Percentiles rank a stretch among this genome's conserved stretches.
These are phyloP conservation scores for Termitomyces sp. DNA, from an alignment of 768 basidiomycete genomes.

Conservation along the genomic window DNA sequence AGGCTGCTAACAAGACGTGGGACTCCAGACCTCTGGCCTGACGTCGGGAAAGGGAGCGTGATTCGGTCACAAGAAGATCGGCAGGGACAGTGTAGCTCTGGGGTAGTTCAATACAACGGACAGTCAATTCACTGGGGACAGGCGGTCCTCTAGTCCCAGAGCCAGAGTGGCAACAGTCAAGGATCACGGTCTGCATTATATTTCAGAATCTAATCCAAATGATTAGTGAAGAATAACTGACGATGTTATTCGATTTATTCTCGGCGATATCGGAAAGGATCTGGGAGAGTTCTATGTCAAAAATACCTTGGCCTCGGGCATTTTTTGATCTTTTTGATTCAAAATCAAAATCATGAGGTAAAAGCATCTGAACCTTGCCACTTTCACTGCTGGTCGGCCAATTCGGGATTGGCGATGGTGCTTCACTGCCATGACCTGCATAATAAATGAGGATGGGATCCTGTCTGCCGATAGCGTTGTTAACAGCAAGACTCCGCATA, in stretches of 20 bases:
- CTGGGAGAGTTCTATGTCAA: not conserved
- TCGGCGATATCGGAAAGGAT: not conserved
- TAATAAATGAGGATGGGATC: slow-evolving; percentile 10
- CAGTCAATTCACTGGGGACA: no score
- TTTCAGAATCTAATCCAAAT: no score
- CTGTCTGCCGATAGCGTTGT: not conserved
- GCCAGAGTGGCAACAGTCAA: slow-evolving; percentile 9
- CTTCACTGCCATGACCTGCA: slow-evolving; percentile 3
- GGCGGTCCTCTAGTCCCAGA: not conserved
- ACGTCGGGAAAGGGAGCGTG: not conserved
- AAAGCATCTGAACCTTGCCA: slow-evolving; percentile 1
- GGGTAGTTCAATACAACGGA: not conserved
- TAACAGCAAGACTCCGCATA: not conserved
- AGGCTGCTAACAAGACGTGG: slow-evolving; percentile 9
- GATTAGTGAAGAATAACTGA: no score
- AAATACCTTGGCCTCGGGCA: not conserved
- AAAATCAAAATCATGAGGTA: slow-evolving; percentile 7
- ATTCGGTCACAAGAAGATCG: not conserved
- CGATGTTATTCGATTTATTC: slow-evolving; percentile 6
- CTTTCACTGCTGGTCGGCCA: not conserved
- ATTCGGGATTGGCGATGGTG: not conserved
- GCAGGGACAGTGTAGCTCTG: not conserved
- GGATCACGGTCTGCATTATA: slow-evolving; percentile 11
- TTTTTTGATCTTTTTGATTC: not conserved
- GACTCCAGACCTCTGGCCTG: not conserved